A percentile compares a stretch with the other conserved stretches of the same genome.
Conservation (phyloP, 1,284 basidiomycete genomes). For the Phenoliferia sp. region DNA sequence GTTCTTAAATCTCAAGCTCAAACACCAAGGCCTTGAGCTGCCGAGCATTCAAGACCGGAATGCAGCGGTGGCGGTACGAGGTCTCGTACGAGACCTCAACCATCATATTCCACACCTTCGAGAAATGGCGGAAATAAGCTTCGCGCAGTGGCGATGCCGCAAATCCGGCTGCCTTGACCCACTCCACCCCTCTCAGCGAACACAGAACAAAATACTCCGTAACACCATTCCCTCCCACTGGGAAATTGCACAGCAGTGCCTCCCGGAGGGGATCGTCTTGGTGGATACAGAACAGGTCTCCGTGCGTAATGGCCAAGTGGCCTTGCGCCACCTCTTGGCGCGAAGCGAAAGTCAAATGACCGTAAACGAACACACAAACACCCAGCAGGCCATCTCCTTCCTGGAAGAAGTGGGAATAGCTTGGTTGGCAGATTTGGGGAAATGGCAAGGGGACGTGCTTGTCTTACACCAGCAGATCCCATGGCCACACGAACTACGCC, state of each 20-base stretch:
- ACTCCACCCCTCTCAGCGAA: not conserved
- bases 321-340: not conserved
- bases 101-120: not conserved
- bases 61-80: not conserved
- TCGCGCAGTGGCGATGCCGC: not conserved
- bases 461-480: not conserved
- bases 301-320: not conserved
- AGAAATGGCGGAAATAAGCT: not conserved
- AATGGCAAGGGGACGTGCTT: not conserved
- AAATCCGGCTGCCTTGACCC: not conserved
- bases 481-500: not conserved
- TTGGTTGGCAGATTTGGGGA: not conserved
- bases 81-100: not conserved
- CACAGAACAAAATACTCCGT: not conserved
- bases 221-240: not conserved
- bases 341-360: not conserved
- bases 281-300: not conserved
- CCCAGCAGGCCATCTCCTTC: not conserved
- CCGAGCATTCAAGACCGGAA: no score
- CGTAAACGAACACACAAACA: not conserved
- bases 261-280: not conserved
- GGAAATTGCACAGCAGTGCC: not conserved
- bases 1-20: no score
- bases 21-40: no score
- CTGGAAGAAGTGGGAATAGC: not conserved